Percentiles rank a stretch among this genome's conserved stretches.
Evolutionary conservation across 495 filamentous ascomycete species (phyloP).

Genomic region (Tetracladium setigerum): DNA sequence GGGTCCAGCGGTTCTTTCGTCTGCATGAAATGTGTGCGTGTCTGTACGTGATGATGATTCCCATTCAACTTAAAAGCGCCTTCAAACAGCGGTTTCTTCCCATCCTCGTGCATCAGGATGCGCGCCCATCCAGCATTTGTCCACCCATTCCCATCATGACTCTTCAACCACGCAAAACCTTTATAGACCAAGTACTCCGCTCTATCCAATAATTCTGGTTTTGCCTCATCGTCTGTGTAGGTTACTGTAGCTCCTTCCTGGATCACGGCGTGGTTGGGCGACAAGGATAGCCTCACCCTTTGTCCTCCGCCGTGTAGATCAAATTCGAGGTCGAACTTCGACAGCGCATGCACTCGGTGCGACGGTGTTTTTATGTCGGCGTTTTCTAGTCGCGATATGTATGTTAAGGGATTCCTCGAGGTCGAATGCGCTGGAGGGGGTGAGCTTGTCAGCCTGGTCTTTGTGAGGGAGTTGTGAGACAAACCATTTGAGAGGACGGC

Average conservation of each 20-base stretch:
- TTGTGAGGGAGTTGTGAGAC: too few relatives aligned
- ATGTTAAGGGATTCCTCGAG: conserved; percentile 66
- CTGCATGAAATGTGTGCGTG: conserved; percentile 62
- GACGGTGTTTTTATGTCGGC: conserved; percentile 71
- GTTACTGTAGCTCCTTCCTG: conserved; percentile 65
- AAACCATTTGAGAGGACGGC: too few relatives aligned
- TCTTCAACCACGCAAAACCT: conserved; percentile 65
- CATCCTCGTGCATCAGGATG: conserved; percentile 69
- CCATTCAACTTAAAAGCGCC: conserved; percentile 76
- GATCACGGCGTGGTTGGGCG: conserved; percentile 90
- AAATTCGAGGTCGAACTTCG: conserved; percentile 79
- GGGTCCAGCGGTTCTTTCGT: conserved; percentile 70
- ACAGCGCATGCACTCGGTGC: conserved; percentile 68
- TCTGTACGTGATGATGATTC: conserved; percentile 84
- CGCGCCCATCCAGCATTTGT: conserved; percentile 80
- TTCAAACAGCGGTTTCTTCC: conserved; percentile 73
- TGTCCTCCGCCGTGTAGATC: conserved; percentile 57
- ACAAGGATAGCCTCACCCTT: conserved; percentile 68
- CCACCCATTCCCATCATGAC: conserved; percentile 56
- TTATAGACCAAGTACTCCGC: conserved; percentile 74
- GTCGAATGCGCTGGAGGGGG: conserved; percentile 55
- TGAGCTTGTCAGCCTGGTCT: too few relatives aligned
- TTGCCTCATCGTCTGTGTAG: conserved; percentile 61
- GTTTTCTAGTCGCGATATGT: conserved; percentile 66
- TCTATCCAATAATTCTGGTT: conserved; percentile 58